Base-by-base conservation (phyloP, 2,329 filamentous ascomycete genomes). In the Colletotrichum sp. region DNA sequence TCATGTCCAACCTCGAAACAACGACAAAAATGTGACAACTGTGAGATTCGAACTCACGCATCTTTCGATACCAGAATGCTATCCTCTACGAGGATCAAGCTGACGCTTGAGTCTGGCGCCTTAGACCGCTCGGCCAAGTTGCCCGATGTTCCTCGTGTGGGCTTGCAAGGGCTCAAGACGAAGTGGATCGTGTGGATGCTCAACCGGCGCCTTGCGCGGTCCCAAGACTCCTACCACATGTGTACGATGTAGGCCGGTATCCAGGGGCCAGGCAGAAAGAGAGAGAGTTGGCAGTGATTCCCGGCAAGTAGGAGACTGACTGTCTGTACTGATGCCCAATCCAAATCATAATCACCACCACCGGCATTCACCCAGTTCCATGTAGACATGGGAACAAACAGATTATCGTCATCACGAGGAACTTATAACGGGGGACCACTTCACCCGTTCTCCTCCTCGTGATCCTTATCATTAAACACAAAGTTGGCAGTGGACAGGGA, bases 51-150 rank as follows among this genome's bases (percentile, higher is more conserved):
- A 76, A 76, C 70, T 76, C 74, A 76, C 74, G 74, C 70, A 59
- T 76, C 74, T 76, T 76, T 68, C 74, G 70, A 76, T 64, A 76
- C 74, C 74, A 76, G 74, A 76, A 76, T 76, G 7, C 74, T 36
- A 28, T 64, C 62, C 71, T 65, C 59, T 69, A 18, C 5, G 24
- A 49, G 6, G 71, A 52, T 1, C 63, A 49, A n/a, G 34, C 18
- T 16, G 15, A 6, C 34, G 21, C 74, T 76, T 76, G 74, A 76
- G 74, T 76, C 74, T 76, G 74, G 74, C 74, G 74, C 74, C 74
- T 76, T 76, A 76, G 74, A 76, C 73, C 73, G 73, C 73, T 76
- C 73, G 70, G 73, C 73, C 73, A 76, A 76, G 70, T 76, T 76
- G 73, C 73, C 73, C 57, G 7, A 24, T 30, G 24, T 39, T 64